Evolutionary conservation across 345 rosid genomes (phyloP).

Genomic region (Moricandia arvensis): DNA sequence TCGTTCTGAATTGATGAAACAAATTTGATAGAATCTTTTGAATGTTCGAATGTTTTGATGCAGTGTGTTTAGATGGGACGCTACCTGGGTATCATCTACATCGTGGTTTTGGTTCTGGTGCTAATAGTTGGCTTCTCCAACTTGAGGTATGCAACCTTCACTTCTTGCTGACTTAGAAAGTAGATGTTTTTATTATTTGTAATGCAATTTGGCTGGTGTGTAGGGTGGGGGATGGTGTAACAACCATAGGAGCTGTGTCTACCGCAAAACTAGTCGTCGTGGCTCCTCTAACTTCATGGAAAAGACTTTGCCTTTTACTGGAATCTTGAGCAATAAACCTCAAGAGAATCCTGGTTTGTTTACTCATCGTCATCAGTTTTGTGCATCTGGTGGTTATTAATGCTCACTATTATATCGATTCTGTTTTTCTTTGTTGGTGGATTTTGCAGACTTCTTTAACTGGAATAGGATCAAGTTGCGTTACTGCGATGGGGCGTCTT

Average conservation of each 20-base stretch:
- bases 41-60: neutral
- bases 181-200: no score
- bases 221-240: slow-evolving; percentile 99
- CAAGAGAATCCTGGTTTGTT: slow-evolving; percentile 77
- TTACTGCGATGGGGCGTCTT: slow-evolving; percentile 98
- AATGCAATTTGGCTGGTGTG: neutral
- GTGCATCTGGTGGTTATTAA: neutral
- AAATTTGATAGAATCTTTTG: neutral
- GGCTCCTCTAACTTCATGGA: slow-evolving; percentile 87
- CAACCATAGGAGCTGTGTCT: slow-evolving; percentile 54
- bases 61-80: slow-evolving; percentile 95
- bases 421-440: neutral
- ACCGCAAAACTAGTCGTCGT: slow-evolving; percentile 66
- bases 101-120: slow-evolving; percentile 71
- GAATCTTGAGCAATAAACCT: slow-evolving; percentile 72
- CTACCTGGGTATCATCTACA: slow-evolving; percentile 85
- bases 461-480: slow-evolving; percentile 93
- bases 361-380: no score
- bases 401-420: neutral
- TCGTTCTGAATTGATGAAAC: neutral
- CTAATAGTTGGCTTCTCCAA: slow-evolving; percentile 79
- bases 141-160: slow-evolving; percentile 61
- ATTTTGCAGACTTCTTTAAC: slow-evolving; percentile 77
- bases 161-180: neutral
- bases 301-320: slow-evolving; percentile 59